phyloP scores from a whole-genome alignment of 139 green algal genomes.

The Chlorella sp. region DNA sequence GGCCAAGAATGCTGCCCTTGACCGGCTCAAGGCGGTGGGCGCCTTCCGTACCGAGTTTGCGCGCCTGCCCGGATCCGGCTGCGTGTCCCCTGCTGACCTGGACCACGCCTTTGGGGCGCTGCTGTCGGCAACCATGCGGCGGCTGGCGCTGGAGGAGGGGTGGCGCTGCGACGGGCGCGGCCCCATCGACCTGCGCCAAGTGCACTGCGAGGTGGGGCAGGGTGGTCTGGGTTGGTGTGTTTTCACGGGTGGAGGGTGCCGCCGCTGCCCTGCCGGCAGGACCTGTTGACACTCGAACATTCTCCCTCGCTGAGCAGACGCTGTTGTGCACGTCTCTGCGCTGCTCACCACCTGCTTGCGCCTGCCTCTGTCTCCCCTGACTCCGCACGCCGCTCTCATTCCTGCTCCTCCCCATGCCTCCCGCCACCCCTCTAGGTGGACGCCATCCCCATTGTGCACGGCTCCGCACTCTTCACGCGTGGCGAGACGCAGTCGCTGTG shows the following conservation, averaged over 20 bases:
- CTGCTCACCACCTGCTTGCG: neutral
- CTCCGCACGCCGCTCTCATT: neutral
- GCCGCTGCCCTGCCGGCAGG: neutral
- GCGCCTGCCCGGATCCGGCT: slow-evolving; percentile 46
- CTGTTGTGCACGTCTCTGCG: neutral
- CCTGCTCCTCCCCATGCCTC: neutral
- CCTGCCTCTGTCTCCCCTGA: neutral
- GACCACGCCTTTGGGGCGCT: slow-evolving; percentile 43
- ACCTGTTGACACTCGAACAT: neutral
- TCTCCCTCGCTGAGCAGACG: neutral
- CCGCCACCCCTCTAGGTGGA: slow-evolving; percentile 15
- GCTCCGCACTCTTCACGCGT: slow-evolving; percentile 86
- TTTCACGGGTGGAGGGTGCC: neutral
- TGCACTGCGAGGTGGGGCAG: slow-evolving; percentile 48
- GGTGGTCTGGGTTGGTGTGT: neutral
- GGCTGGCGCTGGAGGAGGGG: slow-evolving; percentile 40
- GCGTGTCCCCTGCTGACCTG: slow-evolving; percentile 43
- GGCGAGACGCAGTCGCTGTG: slow-evolving; percentile 93
- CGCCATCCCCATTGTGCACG: slow-evolving; percentile 66
- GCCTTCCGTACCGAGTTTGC: slow-evolving; percentile 33
- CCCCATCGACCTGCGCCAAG: slow-evolving; percentile 49
- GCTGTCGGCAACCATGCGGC: slow-evolving; percentile 8
- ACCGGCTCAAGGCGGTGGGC: neutral
- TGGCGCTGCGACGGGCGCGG: slow-evolving; percentile 53
- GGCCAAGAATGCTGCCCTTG: slow-evolving; percentile 29